Evolutionary conservation across 805 yeast species (phyloP), one percentile per base, ranked within the genome.

Genomic region (Pichia nanzhaoensis): DNA sequence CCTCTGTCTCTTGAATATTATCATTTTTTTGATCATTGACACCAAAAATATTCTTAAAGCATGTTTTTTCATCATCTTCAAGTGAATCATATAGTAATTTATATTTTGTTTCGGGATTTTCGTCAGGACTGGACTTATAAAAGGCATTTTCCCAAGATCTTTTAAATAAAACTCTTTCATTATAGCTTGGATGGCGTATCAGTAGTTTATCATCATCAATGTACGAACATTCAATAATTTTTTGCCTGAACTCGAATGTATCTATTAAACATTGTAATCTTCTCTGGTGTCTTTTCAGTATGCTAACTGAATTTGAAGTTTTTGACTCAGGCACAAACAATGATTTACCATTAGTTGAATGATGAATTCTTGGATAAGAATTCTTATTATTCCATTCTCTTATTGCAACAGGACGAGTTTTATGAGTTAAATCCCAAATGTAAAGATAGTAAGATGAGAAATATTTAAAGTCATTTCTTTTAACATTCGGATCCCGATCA

Each of bases 401-500:
- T 6, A 80, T 69, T 10, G 90, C 80, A 5, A 88, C 75, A 0
- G 98, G 96, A 45, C 95, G 77, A 50, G 82, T 81, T 20, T 74
- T 74, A 55, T 85, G 90, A 51, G 80, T 74, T 21, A 84, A 69
- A 57, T 93, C 99, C 65, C 83, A 91, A 33, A 88, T 82, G 52
- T 83, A 80, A 22, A 88, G 67, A 63, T 81, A 88, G 6, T 82
- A 78, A 33, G 82, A 80, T 41, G 80, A 80, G 62, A 93, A 86
- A 60, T 85, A 85, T 57, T 82, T 81, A 56, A 84, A 76, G 59
- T 91, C 96, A 55, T 86, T 95, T 46, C 96, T 71, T 52, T 75
- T 80, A 2, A 95, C 93, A 50, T 72, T 75, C 12, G 95, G 93
- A 60, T 90, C 96, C 52, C 95, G 76, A 61, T 90, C 97, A 32